phyloP scores from a whole-genome alignment of 2,329 filamentous ascomycete species.

The Salinomyces thailandicus region DNA sequence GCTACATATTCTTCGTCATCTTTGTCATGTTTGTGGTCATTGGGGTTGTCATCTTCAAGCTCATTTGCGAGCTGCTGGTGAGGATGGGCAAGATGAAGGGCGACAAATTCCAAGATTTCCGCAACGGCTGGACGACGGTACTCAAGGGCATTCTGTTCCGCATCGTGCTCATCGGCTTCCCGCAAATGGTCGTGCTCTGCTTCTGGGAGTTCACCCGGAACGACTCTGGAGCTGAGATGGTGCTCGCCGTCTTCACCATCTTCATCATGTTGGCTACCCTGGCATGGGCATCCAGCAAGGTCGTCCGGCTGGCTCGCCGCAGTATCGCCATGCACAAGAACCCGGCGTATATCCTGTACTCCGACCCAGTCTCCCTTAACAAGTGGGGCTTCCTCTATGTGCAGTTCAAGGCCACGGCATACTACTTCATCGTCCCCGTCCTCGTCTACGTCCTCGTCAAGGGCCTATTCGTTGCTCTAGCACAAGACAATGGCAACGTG shows the following conservation, averaged over 20 bases:
- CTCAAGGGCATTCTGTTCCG: constrained; percentile 91
- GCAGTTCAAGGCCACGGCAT: constrained; percentile 88
- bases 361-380: constrained; percentile 85
- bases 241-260: constrained; percentile 82
- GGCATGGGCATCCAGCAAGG: constrained; percentile 78
- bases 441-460: constrained; percentile 76
- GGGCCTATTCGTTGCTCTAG: constrained; percentile 76
- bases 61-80: constrained; percentile 62
- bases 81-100: constrained; percentile 68
- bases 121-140: constrained; percentile 85
- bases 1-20: constrained; percentile 76
- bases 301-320: constrained; percentile 76
- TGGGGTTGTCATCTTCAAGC: constrained; percentile 69
- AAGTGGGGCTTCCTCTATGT: constrained; percentile 98
- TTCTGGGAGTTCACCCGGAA: constrained; percentile 84
- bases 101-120: constrained; percentile 86
- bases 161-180: constrained; percentile 78
- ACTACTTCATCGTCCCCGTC: constrained; percentile 83
- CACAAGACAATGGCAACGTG: constrained; percentile 57
- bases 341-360: constrained; percentile 93
- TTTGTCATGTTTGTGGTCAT: constrained; percentile 67
- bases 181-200: constrained; percentile 80
- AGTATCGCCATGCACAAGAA: constrained; percentile 90
- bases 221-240: constrained; percentile 77
- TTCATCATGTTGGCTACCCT: constrained; percentile 68